Conservation (phyloP, 2,329 filamentous ascomycete species). For the Alternaria panax region DNA sequence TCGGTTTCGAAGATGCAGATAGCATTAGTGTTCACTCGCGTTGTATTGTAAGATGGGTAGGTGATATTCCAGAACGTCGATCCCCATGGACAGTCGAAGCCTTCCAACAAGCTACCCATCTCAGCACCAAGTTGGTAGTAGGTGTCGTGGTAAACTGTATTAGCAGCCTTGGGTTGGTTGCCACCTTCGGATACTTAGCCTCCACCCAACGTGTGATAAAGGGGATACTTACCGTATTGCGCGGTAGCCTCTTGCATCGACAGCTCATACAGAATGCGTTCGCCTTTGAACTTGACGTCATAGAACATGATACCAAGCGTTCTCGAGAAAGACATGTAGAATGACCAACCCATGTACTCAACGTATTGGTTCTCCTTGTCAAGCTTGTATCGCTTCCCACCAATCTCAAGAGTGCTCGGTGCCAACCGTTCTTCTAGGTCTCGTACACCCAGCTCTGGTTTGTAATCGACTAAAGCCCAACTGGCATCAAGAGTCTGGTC, state of each 20-base stretch:
- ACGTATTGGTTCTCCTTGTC: conserved; percentile 55
- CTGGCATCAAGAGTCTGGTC: conserved; percentile 56
- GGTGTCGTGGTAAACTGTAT: conserved; percentile 51
- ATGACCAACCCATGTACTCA: conserved; percentile 59
- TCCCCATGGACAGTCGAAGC: conserved; percentile 61
- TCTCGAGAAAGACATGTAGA: conserved; percentile 60
- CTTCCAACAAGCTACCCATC: conserved; percentile 49
- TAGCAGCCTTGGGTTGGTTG: conserved; percentile 7
- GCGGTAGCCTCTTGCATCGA: conserved; percentile 64
- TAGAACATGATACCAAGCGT: conserved; percentile 61
- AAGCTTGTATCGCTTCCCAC: conserved; percentile 53
- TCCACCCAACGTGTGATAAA: background rate
- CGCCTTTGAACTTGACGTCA: conserved; percentile 63
- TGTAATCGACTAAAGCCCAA: conserved; percentile 56
- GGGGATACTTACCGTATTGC: conserved; percentile 53
- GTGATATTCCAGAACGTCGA: conserved; percentile 60
- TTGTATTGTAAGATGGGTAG: conserved; percentile 56
- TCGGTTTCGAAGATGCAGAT: conserved; percentile 51
- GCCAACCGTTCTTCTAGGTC: conserved; percentile 54
- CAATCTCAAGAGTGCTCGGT: conserved; percentile 50
- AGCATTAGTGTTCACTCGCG: conserved; percentile 50
- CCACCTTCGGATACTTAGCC: conserved; percentile 2
- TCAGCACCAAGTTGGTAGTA: conserved; percentile 59
- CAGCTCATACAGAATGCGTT: conserved; percentile 64
- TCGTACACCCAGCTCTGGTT: conserved; percentile 34